Evolutionary conservation across 345 rosid genomes (phyloP), one percentile per base, ranked within the genome.

Genomic region (Ricinus communis): DNA sequence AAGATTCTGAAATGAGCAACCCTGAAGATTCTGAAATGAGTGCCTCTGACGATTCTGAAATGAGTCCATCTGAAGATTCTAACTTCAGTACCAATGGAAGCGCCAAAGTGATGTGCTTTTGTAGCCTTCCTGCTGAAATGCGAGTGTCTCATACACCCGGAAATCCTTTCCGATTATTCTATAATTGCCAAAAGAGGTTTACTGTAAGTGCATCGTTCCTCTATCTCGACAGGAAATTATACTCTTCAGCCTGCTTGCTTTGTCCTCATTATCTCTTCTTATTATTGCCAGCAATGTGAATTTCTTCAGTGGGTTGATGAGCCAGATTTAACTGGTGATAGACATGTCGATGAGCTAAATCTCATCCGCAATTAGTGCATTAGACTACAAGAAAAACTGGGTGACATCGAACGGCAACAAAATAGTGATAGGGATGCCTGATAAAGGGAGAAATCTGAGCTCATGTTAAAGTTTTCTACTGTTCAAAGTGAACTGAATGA

Each of bases 221-320:
- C 46, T 30, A 27, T 33, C 6, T 33, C 25, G 22, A 38, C 54
- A 47, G 3, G 22, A 16, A 47, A 8, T 18, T 65, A 2, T 38
- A 21, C 5, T 67, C 61, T 36, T 53, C 21, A 51, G 21, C 5
- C 15, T 5, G 1, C 19, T 12, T 21, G 8, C 16, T 38, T 43
- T 53, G n/a, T 33, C 50, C 61, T 67, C n/a, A 38, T 67, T 14
- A 13, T 52, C 0, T 15, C 51, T 36, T 67, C 15, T 53, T 67
- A 16, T 36, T 27, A 36, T 25, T 12, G 76, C 76, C 41, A 73
- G 76, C 65, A 73, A 65, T 73, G 76, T 19, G 58, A 5, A 30
- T 72, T 65, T 46, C 65, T 72, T 50, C 49, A n/a, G 6, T 73
- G 70, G 76, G 49, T 12, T 31, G 70, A 73, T 31, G 76, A 73